phyloP scores from a whole-genome alignment of 2,329 filamentous ascomycete genomes.

The Colletotrichum sp. region DNA sequence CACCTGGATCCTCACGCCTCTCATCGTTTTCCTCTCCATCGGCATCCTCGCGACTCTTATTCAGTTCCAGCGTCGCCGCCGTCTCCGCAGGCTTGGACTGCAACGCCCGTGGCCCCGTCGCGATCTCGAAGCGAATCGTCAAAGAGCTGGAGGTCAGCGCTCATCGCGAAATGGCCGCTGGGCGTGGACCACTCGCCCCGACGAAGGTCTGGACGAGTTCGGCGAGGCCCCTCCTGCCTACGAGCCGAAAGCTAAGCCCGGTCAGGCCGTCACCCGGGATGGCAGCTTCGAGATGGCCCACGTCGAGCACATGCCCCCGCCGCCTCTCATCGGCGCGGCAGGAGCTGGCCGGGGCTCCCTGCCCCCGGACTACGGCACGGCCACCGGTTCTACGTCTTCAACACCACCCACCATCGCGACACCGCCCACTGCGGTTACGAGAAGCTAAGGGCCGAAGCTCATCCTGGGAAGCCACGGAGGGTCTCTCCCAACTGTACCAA shows the following conservation, averaged over 20 bases:
- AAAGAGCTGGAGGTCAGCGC: constrained; percentile 2
- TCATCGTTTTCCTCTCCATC: constrained; percentile 49
- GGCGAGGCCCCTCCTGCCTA: constrained; percentile 72
- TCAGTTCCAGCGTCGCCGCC: constrained; percentile 45
- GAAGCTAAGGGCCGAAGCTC: not conserved
- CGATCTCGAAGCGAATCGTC: constrained; percentile 14
- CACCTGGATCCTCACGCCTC: constrained; percentile 59
- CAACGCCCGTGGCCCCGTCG: constrained; percentile 26
- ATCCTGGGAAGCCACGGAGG: not conserved
- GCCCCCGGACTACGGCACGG: constrained; percentile 11
- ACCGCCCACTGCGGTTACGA: constrained; percentile 5
- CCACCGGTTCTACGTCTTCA: constrained; percentile 5
- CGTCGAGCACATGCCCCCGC: constrained; percentile 1
- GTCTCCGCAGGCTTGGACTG: constrained; percentile 23
- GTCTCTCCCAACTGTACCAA: not conserved
- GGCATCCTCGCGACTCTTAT: constrained; percentile 43
- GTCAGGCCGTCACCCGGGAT: constrained; percentile 4
- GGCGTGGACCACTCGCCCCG: constrained; percentile 29
- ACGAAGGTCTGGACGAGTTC: constrained; percentile 67
- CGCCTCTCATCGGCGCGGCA: not conserved
- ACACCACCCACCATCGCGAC: constrained; percentile 2
- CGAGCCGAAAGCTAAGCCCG: constrained; percentile 33
- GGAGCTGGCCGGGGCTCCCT: not conserved
- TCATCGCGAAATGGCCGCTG: constrained; percentile 15
- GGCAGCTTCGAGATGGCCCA: constrained; percentile 18